Conservation (phyloP, 2,329 filamentous ascomycete species). For the Aspergillus jensenii region DNA sequence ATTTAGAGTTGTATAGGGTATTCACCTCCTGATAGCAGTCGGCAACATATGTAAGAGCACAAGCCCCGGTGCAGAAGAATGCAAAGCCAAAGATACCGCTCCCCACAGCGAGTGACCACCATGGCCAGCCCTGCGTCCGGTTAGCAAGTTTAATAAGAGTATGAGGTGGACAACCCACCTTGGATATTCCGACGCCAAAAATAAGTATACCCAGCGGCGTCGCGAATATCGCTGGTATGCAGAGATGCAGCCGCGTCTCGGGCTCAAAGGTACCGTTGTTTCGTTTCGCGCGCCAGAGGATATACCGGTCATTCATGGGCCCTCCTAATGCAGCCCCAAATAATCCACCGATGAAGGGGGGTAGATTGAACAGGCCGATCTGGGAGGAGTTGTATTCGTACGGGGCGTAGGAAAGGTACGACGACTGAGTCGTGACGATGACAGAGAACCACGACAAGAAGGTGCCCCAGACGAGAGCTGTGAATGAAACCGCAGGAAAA, state of each 20-base stretch:
- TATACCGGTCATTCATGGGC: slow-evolving; percentile 35
- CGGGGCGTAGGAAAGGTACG: slow-evolving; percentile 37
- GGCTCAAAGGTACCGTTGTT: slow-evolving; percentile 47
- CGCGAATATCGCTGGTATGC: slow-evolving; percentile 2
- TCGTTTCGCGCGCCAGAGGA: slow-evolving; percentile 35
- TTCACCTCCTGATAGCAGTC: slow-evolving; percentile 2
- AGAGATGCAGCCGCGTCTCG: slow-evolving; percentile 44
- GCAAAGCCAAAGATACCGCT: slow-evolving; percentile 1
- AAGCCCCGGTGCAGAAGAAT: background rate
- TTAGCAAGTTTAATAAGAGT: background rate
- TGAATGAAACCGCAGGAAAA: slow-evolving; percentile 53
- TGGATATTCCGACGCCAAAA: slow-evolving; percentile 18
- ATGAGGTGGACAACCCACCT: background rate
- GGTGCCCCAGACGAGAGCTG: slow-evolving; percentile 40
- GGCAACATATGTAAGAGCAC: background rate
- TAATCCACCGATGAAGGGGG: slow-evolving; percentile 39
- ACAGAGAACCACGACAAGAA: slow-evolving; percentile 41
- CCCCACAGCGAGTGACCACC: background rate
- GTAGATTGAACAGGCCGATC: slow-evolving; percentile 42
- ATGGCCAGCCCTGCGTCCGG: background rate
- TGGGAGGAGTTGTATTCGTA: slow-evolving; percentile 42
- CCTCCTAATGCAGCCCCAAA: background rate
- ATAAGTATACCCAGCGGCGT: slow-evolving; percentile 24
- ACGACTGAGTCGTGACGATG: slow-evolving; percentile 36
- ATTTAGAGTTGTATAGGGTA: too few species aligned